Evolutionary conservation across 2,329 filamentous ascomycete species (phyloP).

Genomic region (Aspergillus hortae): DNA sequence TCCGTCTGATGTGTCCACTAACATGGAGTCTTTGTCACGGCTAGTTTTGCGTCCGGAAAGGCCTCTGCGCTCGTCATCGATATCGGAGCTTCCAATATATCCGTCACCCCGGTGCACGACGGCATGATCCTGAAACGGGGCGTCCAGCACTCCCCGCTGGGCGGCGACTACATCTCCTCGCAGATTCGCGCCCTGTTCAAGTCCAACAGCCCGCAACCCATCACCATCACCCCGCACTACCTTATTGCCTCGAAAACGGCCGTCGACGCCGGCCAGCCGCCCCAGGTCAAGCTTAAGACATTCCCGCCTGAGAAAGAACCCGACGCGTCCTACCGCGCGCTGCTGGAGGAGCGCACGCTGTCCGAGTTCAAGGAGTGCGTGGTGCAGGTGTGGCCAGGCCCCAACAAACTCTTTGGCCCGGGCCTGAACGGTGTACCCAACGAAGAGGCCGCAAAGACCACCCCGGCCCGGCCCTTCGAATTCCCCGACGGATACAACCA

Average conservation of each 20-base stretch:
- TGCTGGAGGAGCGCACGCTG: constrained; percentile 88
- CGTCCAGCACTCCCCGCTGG: constrained; percentile 78
- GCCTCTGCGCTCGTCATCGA: constrained; percentile 90
- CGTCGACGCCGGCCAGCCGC: constrained; percentile 79
- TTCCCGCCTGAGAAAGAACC: constrained; percentile 60
- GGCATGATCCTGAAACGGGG: constrained; percentile 91
- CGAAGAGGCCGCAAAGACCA: constrained; percentile 68
- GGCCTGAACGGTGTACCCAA: constrained; percentile 58
- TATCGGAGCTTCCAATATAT: constrained; percentile 82
- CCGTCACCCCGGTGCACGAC: constrained; percentile 87
- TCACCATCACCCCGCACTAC: constrained; percentile 79
- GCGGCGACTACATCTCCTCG: constrained; percentile 83
- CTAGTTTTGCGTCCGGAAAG: constrained; percentile 81
- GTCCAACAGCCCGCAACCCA: constrained; percentile 60
- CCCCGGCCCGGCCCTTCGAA: constrained; percentile 85
- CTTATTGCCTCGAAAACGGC: constrained; percentile 82
- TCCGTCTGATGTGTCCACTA: not conserved
- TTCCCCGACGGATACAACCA: constrained; percentile 97
- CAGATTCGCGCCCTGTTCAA: constrained; percentile 82
- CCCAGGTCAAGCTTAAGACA: constrained; percentile 70
- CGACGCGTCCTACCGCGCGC: constrained; percentile 68
- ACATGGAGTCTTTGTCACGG: constrained; percentile 6
- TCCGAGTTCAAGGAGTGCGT: constrained; percentile 98
- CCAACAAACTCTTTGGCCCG: constrained; percentile 59
- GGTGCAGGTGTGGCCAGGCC: constrained; percentile 87